Percentiles rank a stretch among this genome's conserved stretches.
These are phyloP conservation scores for Trichoderma arundinaceum DNA, from an alignment of 2,329 filamentous ascomycete genomes.

Conservation along the genomic window DNA sequence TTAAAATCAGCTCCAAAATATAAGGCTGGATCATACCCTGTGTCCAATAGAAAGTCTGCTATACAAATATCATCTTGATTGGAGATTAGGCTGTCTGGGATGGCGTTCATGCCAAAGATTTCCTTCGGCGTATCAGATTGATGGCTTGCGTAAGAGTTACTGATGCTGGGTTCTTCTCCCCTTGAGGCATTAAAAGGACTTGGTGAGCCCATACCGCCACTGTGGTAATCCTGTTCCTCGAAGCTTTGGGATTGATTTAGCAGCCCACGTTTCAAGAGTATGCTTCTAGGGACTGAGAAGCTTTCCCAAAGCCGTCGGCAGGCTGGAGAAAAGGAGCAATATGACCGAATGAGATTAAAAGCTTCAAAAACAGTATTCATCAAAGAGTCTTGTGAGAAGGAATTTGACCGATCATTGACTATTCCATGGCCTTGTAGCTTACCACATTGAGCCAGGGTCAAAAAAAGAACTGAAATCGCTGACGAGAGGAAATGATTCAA, in stretches of 20 bases:
- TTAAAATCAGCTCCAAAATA: neutral
- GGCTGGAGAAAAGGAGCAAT: neutral
- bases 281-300: neutral
- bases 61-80: neutral
- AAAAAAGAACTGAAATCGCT: neutral
- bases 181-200: neutral
- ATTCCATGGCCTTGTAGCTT: neutral
- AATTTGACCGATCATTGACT: neutral
- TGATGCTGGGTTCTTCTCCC: neutral
- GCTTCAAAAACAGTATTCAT: neutral
- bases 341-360: neutral
- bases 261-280: neutral
- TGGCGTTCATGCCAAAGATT: neutral
- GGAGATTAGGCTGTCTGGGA: too few species aligned
- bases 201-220: neutral
- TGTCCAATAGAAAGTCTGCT: neutral
- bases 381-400: neutral
- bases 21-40: neutral
- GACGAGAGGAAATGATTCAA: constrained; percentile 7
- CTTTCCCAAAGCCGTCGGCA: neutral
- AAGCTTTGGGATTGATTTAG: neutral
- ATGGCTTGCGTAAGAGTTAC: too few species aligned
- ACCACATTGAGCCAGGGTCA: neutral
- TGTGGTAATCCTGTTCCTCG: neutral
- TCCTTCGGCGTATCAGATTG: neutral